Percentiles rank a stretch among this genome's conserved stretches.
These are phyloP conservation scores for Seminavis robusta DNA, from an alignment of 108 stramenopile species.

Conservation along the genomic window DNA sequence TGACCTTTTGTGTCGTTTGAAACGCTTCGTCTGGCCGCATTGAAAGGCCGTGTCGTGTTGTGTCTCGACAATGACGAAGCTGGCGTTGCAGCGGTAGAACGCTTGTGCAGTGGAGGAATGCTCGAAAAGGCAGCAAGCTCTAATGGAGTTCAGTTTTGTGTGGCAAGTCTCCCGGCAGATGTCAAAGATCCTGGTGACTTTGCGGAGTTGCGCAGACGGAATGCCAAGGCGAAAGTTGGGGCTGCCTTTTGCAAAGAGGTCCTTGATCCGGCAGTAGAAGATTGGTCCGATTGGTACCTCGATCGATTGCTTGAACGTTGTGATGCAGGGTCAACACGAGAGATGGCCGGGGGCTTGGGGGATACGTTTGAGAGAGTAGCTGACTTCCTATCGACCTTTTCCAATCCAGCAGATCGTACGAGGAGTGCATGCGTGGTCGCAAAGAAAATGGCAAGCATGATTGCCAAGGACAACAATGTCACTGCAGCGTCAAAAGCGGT, in stretches of 20 bases:
- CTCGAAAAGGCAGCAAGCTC: constrained; percentile 38
- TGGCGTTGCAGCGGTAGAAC: constrained; percentile 71
- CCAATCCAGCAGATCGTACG: constrained; percentile 51
- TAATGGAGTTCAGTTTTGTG: constrained; percentile 47
- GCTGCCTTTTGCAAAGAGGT: constrained; percentile 33
- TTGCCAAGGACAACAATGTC: background rate
- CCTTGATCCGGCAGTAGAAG: constrained; percentile 36
- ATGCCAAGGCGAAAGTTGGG: constrained; percentile 21
- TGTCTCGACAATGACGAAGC: constrained; percentile 91
- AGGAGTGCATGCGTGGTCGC: constrained; percentile 40
- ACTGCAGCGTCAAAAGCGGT: constrained; percentile 18
- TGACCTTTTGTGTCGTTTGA: background rate
- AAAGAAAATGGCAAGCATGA: constrained; percentile 28
- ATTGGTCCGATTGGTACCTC: constrained; percentile 76
- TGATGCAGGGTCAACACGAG: constrained; percentile 25
- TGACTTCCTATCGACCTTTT: constrained; percentile 49
- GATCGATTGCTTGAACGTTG: constrained; percentile 36
- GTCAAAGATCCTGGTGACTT: constrained; percentile 87
- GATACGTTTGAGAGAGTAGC: constrained; percentile 56
- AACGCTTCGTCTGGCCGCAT: background rate
- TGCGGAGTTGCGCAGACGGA: constrained; percentile 27
- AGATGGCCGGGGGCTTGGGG: constrained; percentile 30
- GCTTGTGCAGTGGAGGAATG: constrained; percentile 60
- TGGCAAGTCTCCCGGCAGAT: constrained; percentile 59
- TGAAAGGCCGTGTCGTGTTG: too few species aligned